Conservation (phyloP, 306 rosid species). For the Psophocarpus tetragonolobus region DNA sequence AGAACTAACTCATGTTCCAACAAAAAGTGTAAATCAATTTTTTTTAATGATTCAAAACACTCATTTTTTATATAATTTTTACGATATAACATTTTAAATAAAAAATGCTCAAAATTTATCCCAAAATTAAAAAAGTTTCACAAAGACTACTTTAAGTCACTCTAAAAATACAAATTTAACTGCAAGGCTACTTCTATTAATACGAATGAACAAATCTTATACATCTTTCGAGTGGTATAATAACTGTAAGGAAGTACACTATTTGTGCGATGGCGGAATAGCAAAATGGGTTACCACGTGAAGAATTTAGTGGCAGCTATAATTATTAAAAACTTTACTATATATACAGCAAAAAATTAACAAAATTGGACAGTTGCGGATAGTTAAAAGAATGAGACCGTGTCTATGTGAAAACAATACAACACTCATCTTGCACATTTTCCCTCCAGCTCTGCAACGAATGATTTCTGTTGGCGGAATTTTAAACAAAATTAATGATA, state of each 20-base stretch:
- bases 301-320: slow-evolving; percentile 45
- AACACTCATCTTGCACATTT: slow-evolving; percentile 46
- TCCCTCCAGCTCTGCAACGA: slow-evolving; percentile 45
- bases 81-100: too few species aligned
- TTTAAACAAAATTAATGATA: slow-evolving; percentile 15
- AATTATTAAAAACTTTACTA: slow-evolving; percentile 41
- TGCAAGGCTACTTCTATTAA: background rate
- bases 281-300: slow-evolving; percentile 44
- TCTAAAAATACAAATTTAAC: too few species aligned
- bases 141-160: too few species aligned
- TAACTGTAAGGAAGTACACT: slow-evolving; percentile 29
- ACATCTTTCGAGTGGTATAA: slow-evolving; percentile 18
- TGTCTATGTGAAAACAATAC: slow-evolving; percentile 42
- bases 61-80: too few species aligned
- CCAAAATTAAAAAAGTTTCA: too few species aligned
- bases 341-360: slow-evolving; percentile 65
- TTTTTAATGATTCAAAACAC: too few species aligned
- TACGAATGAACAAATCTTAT: slow-evolving; percentile 3
- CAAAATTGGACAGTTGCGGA: slow-evolving; percentile 32
- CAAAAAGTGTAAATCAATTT: too few species aligned
- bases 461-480: slow-evolving; percentile 42
- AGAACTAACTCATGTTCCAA: too few species aligned
- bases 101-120: too few species aligned
- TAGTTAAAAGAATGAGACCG: slow-evolving; percentile 42
- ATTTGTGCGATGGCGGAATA: slow-evolving; percentile 22